These are phyloP conservation scores for Cladosporium oxysporum DNA, from an alignment of 2,329 filamentous ascomycete species.

Conservation along the genomic window DNA sequence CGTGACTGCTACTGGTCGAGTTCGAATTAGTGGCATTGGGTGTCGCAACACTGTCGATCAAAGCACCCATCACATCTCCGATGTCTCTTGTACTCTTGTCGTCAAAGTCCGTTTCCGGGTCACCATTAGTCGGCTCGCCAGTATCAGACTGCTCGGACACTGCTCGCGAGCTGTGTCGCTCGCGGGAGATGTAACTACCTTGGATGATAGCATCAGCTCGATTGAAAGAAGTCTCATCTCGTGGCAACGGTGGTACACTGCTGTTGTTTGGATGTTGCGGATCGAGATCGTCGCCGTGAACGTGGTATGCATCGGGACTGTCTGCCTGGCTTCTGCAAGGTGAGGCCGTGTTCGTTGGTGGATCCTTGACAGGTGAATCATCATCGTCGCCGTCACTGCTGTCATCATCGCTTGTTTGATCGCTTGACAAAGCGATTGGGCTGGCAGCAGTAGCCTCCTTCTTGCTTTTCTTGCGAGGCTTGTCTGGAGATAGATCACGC, in stretches of 20 bases:
- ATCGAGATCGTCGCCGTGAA: not conserved
- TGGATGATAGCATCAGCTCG: conserved; percentile 4
- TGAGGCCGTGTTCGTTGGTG: not conserved
- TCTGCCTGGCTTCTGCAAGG: not conserved
- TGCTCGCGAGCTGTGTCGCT: not conserved
- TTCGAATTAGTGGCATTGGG: not conserved
- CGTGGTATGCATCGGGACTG: not conserved
- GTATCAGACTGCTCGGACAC: not conserved
- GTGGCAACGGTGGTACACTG: not conserved
- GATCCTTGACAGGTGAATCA: not conserved
- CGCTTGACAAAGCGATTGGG: not conserved
- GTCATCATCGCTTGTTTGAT: not conserved
- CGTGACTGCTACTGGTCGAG: not conserved
- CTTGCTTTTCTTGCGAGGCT: not conserved
- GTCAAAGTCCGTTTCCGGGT: not conserved
- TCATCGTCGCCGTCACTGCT: not conserved
- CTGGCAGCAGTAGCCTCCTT: not conserved
- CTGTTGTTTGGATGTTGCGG: not conserved
- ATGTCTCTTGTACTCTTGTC: not conserved
- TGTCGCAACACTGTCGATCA: not conserved
- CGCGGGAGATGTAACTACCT: not conserved
- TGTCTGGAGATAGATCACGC: not conserved
- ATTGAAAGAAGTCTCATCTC: not conserved
- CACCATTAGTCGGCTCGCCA: not conserved
- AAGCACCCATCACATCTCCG: not conserved